A percentile compares a stretch with the other conserved stretches of the same genome.
Evolutionary conservation across 106 monocot species (phyloP).

Genomic region (Acorus gramineus): DNA sequence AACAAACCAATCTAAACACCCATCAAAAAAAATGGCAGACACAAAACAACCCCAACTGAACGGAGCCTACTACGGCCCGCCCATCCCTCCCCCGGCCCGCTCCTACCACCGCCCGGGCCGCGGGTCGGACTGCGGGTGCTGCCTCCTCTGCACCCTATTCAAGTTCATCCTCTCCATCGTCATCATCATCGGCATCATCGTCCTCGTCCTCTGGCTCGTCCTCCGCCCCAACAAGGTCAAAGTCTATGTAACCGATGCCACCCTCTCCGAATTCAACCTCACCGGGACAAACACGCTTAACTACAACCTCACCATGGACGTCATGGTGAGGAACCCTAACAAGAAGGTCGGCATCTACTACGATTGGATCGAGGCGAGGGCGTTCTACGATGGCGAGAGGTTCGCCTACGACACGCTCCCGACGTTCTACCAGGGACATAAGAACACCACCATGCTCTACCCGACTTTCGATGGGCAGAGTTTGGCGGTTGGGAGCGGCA

Average conservation of each 20-base stretch:
- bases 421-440: conserved; percentile 32
- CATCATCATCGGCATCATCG: conserved; percentile 17
- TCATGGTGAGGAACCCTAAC: conserved; percentile 39
- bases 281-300: conserved; percentile 1
- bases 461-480: background rate
- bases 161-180: conserved; percentile 15
- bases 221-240: conserved; percentile 21
- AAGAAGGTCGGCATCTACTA: conserved; percentile 43
- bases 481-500: too few species aligned
- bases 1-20: too few species aligned
- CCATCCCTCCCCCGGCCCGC: conserved; percentile 7
- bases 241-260: conserved; percentile 15
- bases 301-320: conserved; percentile 15
- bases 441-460: conserved; percentile 15
- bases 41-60: conserved; percentile 2
- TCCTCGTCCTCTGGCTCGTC: conserved; percentile 23
- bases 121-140: conserved; percentile 4
- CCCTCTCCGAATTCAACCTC: conserved; percentile 15
- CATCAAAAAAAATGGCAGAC: conserved; percentile 4
- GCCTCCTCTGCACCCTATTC: conserved; percentile 13
- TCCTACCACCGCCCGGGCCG: conserved; percentile 1
- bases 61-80: conserved; percentile 18
- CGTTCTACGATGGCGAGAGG: conserved; percentile 8
- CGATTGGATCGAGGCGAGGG: conserved; percentile 16
- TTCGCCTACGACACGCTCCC: conserved; percentile 21